Base-by-base conservation (phyloP, 495 filamentous ascomycete species). In the Tuber umbilicatum region DNA sequence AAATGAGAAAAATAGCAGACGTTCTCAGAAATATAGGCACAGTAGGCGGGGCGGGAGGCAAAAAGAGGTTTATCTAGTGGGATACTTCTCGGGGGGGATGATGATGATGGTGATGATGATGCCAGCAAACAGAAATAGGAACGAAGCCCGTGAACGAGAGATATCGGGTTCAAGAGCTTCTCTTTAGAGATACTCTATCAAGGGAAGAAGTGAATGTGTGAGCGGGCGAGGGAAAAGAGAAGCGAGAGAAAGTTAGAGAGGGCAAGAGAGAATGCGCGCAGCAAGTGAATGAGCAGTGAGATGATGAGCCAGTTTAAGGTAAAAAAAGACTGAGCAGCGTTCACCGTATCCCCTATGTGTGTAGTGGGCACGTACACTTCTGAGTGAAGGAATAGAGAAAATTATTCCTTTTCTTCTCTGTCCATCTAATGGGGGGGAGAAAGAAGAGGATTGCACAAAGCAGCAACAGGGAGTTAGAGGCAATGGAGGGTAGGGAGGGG, bases 121-220 rank as follows among this genome's bases (percentile, higher is more conserved):
- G 55, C 31, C 27, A 64, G 55, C 10, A 64, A 64, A 64, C 19
- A 64, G 27, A 17, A 35, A 35, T 35, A 64, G 55, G 27, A 35
- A 60, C 3, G n/a, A 60, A 64, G 14, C 55, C 27, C 55, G 55
- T 6, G 27, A 64, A 12, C 31, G 27, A 64, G 55, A 64, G 55
- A 64, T 64, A 64, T 35, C 16, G 27, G 27, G 27, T 35, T 64
- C 31, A 64, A 64, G 55, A 35, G 55, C 55, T 64, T 60, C 50
- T 60, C 27, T 60, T 31, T 2, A 64, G 55, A 64, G 55, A 17
- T 35, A 14, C 55, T 35, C 14, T 64, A 14, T 27, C 1, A 64
- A 35, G 27, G 55, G 27, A 16, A 64, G 55, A 35, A 64, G 55
- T 64, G 55, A 64, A 64, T 64, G 55, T 64, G 55, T 64, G 55